phyloP scores from a whole-genome alignment of 2,329 filamentous ascomycete genomes.

The Curvularia lunata region DNA sequence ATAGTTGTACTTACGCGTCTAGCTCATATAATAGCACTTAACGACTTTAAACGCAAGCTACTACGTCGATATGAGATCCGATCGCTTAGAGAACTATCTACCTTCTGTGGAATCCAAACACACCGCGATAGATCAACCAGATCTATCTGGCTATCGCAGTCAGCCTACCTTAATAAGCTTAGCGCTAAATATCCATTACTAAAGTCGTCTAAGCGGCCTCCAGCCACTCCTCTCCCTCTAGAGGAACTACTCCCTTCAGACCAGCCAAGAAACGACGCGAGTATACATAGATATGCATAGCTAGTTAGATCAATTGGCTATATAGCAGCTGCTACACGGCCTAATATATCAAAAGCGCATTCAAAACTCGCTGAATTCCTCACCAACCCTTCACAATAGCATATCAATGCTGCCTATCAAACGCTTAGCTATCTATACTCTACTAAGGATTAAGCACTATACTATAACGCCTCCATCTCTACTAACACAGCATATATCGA shows the following conservation, averaged over 20 bases:
- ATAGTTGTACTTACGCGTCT: background rate
- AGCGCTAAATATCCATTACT: background rate
- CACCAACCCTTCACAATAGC: conserved; percentile 17
- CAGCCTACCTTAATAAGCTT: conserved; percentile 6
- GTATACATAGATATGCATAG: conserved; percentile 13
- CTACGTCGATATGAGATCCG: conserved; percentile 4
- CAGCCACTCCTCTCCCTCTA: too few species aligned
- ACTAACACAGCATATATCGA: too few species aligned
- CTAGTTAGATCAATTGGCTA: conserved; percentile 27
- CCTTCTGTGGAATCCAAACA: conserved; percentile 5
- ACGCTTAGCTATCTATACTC: too few species aligned
- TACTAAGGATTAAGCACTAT: too few species aligned
- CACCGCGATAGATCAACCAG: too few species aligned
- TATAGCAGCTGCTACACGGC: conserved; percentile 15
- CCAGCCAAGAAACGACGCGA: conserved; percentile 15
- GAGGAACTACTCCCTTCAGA: conserved; percentile 15
- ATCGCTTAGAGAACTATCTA: conserved; percentile 3
- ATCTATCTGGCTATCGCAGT: conserved; percentile 5
- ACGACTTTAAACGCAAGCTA: conserved; percentile 5
- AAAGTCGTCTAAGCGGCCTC: conserved; percentile 5
- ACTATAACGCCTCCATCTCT: too few species aligned
- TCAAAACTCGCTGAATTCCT: conserved; percentile 25
- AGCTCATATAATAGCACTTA: conserved; percentile 2
- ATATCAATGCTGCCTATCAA: conserved; percentile 27
- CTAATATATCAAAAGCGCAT: too few species aligned